A percentile compares a stretch with the other conserved stretches of the same genome.
These are phyloP conservation scores for Coix lacrymajobi DNA, from an alignment of 176 grass and related monocot genomes.

Conservation along the genomic window DNA sequence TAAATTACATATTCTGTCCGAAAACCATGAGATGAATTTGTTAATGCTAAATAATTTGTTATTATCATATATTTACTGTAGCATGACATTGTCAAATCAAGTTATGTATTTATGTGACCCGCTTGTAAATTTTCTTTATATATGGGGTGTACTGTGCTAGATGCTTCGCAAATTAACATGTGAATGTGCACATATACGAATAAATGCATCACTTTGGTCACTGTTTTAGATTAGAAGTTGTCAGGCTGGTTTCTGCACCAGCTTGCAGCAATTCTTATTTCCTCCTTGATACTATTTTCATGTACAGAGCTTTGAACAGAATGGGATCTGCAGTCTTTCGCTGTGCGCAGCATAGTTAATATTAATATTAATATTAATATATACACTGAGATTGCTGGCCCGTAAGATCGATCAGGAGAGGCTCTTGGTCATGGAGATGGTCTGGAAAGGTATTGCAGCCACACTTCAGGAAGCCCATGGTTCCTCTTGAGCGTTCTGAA, in stretches of 20 bases:
- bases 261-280: not conserved
- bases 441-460: constrained; percentile 65
- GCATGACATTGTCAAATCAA: too few species aligned
- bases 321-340: constrained; percentile 19
- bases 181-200: not conserved
- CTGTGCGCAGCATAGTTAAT: not conserved
- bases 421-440: constrained; percentile 39
- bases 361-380: not conserved
- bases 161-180: not conserved
- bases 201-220: not conserved
- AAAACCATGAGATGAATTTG: too few species aligned
- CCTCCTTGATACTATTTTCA: not conserved
- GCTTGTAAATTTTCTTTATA: not conserved
- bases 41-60: too few species aligned
- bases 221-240: not conserved
- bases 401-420: not conserved
- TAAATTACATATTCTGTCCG: too few species aligned
- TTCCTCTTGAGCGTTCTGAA: constrained; percentile 67
- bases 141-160: not conserved
- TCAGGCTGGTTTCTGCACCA: not conserved
- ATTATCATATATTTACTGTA: too few species aligned
- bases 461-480: constrained; percentile 76
- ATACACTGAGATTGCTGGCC: constrained; percentile 1
- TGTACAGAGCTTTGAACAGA: constrained; percentile 18
- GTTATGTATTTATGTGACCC: not conserved